Evolutionary conservation across 805 yeast species (phyloP).

Genomic region (Ogataea nitratoaversa): DNA sequence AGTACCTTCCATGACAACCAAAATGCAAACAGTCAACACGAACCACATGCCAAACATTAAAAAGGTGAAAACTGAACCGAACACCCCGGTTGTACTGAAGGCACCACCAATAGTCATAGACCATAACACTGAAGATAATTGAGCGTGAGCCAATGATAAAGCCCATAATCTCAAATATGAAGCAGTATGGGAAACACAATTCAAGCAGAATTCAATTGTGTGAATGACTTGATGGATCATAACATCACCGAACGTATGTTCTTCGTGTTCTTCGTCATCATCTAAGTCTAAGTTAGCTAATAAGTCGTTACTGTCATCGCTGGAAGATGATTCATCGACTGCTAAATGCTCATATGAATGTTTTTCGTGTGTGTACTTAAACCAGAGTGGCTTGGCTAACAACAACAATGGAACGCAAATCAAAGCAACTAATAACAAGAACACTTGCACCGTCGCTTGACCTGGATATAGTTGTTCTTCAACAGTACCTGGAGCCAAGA

Average conservation of each 20-base stretch:
- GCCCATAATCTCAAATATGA: slow-evolving; percentile 79
- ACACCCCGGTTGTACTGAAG: slow-evolving; percentile 43
- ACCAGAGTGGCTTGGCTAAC: slow-evolving; percentile 54
- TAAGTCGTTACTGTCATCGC: not conserved
- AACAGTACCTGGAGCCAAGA: slow-evolving; percentile 64
- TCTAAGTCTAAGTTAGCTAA: slow-evolving; percentile 7
- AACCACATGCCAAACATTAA: slow-evolving; percentile 73
- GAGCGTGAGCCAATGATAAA: slow-evolving; percentile 75
- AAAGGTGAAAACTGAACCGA: slow-evolving; percentile 56
- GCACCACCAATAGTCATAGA: slow-evolving; percentile 60
- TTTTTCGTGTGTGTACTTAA: slow-evolving; percentile 23
- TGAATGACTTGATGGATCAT: slow-evolving; percentile 78
- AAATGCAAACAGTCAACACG: slow-evolving; percentile 59
- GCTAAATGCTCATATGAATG: not conserved
- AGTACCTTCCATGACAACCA: slow-evolving; percentile 79
- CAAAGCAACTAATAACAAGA: slow-evolving; percentile 54
- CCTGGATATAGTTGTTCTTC: slow-evolving; percentile 65
- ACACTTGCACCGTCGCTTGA: slow-evolving; percentile 57
- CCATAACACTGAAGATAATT: slow-evolving; percentile 70
- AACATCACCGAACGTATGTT: slow-evolving; percentile 56
- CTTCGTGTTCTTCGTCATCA: slow-evolving; percentile 39
- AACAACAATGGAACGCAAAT: slow-evolving; percentile 75
- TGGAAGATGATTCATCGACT: slow-evolving; percentile 2
- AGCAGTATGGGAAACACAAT: slow-evolving; percentile 78
- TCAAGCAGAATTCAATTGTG: slow-evolving; percentile 75